These are phyloP conservation scores for Saturnispora dispora DNA, from an alignment of 805 yeast genomes.

Conservation along the genomic window DNA sequence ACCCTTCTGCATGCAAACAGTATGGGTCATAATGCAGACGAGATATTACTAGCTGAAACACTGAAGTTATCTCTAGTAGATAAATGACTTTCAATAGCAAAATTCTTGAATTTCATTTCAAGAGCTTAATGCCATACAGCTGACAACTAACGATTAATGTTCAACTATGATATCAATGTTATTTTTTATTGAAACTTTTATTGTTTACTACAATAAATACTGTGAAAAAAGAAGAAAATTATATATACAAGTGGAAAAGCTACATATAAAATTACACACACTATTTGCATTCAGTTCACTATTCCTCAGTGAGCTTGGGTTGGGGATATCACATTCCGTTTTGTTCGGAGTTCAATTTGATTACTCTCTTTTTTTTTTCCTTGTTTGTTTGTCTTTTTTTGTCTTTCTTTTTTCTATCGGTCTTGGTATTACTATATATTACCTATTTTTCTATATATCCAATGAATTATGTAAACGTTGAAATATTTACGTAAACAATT, in stretches of 20 bases:
- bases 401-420: background rate
- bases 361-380: background rate
- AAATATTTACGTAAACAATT: background rate
- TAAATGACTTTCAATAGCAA: background rate
- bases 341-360: background rate
- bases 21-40: background rate
- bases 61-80: constrained; percentile 2
- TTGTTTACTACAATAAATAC: background rate
- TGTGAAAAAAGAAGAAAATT: too few relatives aligned
- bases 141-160: background rate
- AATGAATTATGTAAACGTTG: background rate
- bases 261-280: background rate
- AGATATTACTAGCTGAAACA: constrained; percentile 1
- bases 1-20: constrained; percentile 72
- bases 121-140: background rate
- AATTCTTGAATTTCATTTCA: too few relatives aligned
- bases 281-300: background rate
- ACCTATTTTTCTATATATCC: background rate
- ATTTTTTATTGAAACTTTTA: background rate
- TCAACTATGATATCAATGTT: background rate
- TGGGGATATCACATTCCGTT: background rate
- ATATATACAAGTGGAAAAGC: background rate
- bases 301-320: background rate
- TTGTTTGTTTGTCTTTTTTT: background rate
- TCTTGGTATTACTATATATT: background rate